These are phyloP conservation scores for Inga laurina DNA, from an alignment of 306 rosid species.

Conservation along the genomic window DNA sequence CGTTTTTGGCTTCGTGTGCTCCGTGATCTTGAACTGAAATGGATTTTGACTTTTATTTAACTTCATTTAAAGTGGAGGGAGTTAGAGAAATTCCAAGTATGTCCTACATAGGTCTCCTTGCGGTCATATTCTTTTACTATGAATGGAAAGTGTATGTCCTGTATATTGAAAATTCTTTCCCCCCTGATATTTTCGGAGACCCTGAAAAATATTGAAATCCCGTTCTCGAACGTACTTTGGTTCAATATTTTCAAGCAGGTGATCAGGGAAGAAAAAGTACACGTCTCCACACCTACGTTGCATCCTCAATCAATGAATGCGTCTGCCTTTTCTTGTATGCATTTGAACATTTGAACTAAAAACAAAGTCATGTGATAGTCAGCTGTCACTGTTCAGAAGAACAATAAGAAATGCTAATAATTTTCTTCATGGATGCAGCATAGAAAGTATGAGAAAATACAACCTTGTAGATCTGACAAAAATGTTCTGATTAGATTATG, in stretches of 20 bases:
- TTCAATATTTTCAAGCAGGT: background rate
- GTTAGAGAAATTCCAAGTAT: background rate
- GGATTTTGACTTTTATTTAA: background rate
- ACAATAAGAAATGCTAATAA: background rate
- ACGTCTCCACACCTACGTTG: background rate
- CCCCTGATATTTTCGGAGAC: background rate
- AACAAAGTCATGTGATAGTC: conserved; percentile 8
- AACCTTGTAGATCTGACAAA: background rate
- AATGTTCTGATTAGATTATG: background rate
- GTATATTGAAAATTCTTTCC: background rate
- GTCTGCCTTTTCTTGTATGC: conserved; percentile 16
- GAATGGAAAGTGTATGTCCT: background rate
- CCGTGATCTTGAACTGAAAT: conserved; percentile 1
- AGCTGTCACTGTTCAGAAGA: background rate
- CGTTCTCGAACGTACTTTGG: background rate
- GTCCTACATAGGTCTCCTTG: background rate
- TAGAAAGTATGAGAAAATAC: background rate
- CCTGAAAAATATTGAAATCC: background rate
- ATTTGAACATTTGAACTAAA: conserved; percentile 1
- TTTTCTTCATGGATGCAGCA: background rate
- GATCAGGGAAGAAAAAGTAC: background rate
- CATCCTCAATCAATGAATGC: background rate
- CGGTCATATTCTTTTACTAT: conserved; percentile 3
- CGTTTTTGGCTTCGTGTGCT: background rate
- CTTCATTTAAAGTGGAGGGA: conserved; percentile 1